These are phyloP conservation scores for Trichoderma reesei DNA, from an alignment of 495 filamentous ascomycete genomes.

Conservation along the genomic window DNA sequence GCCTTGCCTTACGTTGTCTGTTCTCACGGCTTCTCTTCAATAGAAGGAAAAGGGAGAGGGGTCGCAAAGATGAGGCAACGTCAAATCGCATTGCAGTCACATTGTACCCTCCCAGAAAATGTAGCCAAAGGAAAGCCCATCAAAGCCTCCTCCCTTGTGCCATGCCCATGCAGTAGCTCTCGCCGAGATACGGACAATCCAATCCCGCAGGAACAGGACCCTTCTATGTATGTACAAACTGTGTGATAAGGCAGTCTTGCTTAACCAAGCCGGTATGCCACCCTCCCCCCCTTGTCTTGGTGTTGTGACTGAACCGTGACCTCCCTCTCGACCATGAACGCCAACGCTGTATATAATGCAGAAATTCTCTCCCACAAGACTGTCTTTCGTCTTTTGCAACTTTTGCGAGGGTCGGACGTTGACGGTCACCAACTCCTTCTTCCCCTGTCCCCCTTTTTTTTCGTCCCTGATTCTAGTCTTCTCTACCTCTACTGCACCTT, in stretches of 20 bases:
- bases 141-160: neutral
- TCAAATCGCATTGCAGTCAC: neutral
- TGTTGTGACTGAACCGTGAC: neutral
- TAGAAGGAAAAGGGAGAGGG: neutral
- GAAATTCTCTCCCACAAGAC: neutral
- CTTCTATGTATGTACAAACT: neutral
- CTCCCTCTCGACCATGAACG: slow-evolving; percentile 3
- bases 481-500: neutral
- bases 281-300: neutral
- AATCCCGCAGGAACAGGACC: neutral
- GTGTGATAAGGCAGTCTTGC: neutral
- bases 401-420: neutral
- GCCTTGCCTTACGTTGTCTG: too few species aligned
- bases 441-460: neutral
- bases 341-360: slow-evolving; percentile 12
- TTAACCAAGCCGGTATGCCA: neutral
- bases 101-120: neutral
- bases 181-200: too few species aligned
- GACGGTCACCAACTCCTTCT: neutral
- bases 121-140: neutral
- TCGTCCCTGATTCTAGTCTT: neutral
- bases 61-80: neutral
- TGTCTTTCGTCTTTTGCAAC: neutral
- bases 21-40: too few species aligned
- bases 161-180: neutral